phyloP scores from a whole-genome alignment of 192 early-diverging fungal genomes.

The Linnemannia exigua region DNA sequence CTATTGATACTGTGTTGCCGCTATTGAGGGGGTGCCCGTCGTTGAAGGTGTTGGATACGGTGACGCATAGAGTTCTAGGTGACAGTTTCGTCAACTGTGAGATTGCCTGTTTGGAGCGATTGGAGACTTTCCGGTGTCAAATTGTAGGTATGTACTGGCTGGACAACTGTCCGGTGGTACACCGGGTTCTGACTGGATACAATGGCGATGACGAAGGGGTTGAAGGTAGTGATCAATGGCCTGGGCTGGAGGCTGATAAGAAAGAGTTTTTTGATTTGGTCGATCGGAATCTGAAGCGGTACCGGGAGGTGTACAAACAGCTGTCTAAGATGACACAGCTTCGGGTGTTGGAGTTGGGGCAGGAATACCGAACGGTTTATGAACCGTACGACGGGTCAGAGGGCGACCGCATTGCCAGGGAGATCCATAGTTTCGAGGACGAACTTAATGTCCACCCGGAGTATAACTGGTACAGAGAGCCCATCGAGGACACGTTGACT shows the following conservation, averaged over 20 bases:
- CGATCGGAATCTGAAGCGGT: background rate
- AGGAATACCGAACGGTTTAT: background rate
- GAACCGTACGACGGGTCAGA: too few relatives aligned
- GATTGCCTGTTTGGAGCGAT: background rate
- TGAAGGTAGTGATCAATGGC: background rate
- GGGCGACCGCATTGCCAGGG: too few relatives aligned
- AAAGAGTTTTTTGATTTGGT: background rate
- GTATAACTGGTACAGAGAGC: background rate
- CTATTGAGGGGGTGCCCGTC: background rate
- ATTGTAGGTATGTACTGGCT: background rate
- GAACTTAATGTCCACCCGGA: background rate
- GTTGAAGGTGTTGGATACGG: background rate
- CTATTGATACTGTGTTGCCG: background rate
- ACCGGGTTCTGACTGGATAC: background rate
- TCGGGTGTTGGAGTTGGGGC: background rate
- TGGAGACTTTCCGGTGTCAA: conserved; percentile 5
- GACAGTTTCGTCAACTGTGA: background rate
- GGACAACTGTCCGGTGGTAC: background rate
- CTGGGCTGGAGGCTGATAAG: background rate
- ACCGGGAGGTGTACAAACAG: background rate
- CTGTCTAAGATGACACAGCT: background rate
- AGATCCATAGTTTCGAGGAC: too few relatives aligned
- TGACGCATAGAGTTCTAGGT: background rate
- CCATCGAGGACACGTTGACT: background rate
- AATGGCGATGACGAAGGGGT: background rate